Evolutionary conservation across 2,329 filamentous ascomycete species (phyloP).

Genomic region (Diaporthe destruens): DNA sequence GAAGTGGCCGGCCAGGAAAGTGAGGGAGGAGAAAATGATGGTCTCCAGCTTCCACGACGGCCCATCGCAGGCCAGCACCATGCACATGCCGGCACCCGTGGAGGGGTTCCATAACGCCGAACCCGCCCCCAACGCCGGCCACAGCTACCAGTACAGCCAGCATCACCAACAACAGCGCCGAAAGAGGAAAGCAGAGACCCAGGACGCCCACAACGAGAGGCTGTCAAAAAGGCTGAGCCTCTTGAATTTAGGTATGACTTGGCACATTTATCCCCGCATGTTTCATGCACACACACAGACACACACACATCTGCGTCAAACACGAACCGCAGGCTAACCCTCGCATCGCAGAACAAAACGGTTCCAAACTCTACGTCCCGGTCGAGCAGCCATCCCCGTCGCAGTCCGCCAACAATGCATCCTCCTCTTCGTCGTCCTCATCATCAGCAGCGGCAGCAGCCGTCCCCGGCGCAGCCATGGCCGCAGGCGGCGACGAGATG

Average conservation of each 20-base stretch:
- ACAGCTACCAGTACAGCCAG: constrained; percentile 19
- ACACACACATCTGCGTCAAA: background rate
- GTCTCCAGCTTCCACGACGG: constrained; percentile 36
- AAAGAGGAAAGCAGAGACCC: constrained; percentile 72
- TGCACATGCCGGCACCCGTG: constrained; percentile 37
- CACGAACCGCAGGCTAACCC: constrained; percentile 10
- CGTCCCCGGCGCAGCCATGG: constrained; percentile 40
- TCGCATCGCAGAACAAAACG: constrained; percentile 66
- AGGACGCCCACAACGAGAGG: constrained; percentile 72
- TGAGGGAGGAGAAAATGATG: constrained; percentile 38
- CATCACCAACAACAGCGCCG: constrained; percentile 48
- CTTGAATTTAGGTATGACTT: constrained; percentile 79
- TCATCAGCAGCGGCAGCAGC: constrained; percentile 23
- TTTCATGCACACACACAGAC: no score
- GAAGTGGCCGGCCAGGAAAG: background rate
- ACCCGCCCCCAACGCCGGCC: constrained; percentile 26
- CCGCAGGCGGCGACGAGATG: constrained; percentile 70
- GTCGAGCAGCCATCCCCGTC: constrained; percentile 62
- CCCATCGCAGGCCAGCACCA: constrained; percentile 38
- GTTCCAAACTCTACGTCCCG: constrained; percentile 74
- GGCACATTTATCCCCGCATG: background rate
- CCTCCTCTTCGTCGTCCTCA: constrained; percentile 34
- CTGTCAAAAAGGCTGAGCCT: constrained; percentile 87
- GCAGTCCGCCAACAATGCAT: constrained; percentile 24
- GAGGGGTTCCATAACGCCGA: constrained; percentile 35